Evolutionary conservation across 371 early-diverging fungal genomes (phyloP), one percentile per base, ranked within the genome.

Genomic region (Haplosporangium sp.): DNA sequence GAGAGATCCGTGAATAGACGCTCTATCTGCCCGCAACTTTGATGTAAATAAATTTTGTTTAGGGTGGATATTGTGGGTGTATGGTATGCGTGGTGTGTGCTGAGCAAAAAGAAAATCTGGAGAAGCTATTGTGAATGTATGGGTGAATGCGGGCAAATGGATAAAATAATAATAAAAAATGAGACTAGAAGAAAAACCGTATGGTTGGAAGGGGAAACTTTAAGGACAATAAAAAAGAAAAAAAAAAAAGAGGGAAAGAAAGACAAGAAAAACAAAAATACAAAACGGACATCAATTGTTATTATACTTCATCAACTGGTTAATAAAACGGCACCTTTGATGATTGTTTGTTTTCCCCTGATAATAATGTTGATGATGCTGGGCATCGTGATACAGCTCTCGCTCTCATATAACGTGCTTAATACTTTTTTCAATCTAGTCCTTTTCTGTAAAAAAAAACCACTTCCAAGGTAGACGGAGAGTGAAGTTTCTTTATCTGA

Each of bases 201-300:
- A 55, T 69, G 70, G 63, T n/a, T 38, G 70, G 56, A 63, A 63
- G 48, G 65, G 61, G 61, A 58, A 19, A 37, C 50, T n/a, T 39
- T 20, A 19, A 37, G 35, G 40, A 58, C 35, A 39, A 11, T 45
- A 9, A 63, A 20, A 11, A 45, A 47, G n/a, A 35, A 58, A 17
- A 58, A 35, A 48, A 57, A 64, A 34, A 61, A 17, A 55, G 11
- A 44, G 40, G 20, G 8, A 10, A 15, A 19, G 37, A 65, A 42
- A 61, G 47, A 34, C 19, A 19, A 42, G 27, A 50, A 66, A 61
- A 55, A 65, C 39, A 38, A 52, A 40, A 48, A 50, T 15, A 40
- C 20, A 40, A 64, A 11, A 15, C 35, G 37, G 13, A 13, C 3
- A n/a, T 64, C 52, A 27, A n/a, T 27, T 27, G 27, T 27, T 27